These are phyloP conservation scores for Saussurea involucrata DNA, from an alignment of 129 eudicot genomes.

Conservation along the genomic window DNA sequence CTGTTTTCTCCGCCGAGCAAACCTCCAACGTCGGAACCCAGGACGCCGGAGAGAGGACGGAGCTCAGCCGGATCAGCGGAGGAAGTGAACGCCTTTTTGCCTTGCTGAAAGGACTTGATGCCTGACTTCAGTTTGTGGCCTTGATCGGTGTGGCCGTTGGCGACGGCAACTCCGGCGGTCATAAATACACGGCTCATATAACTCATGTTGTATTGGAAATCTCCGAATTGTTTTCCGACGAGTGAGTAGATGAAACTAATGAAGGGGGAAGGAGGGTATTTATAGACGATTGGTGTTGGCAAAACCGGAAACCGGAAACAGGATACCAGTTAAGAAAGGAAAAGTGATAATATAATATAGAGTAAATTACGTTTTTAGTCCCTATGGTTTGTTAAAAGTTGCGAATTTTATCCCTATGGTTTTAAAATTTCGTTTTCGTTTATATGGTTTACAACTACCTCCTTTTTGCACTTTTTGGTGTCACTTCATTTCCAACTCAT, in stretches of 20 bases:
- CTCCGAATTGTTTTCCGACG: not conserved
- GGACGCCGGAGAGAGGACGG: constrained; percentile 33
- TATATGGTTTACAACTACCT: no score
- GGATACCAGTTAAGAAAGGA: not conserved
- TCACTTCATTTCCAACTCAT: no score
- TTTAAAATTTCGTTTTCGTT: no score
- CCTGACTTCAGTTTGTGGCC: constrained; percentile 45
- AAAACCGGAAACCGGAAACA: constrained; percentile 12
- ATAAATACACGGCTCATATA: constrained; percentile 38
- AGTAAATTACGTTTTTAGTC: no score
- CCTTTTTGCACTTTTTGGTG: no score
- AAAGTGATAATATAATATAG: not conserved
- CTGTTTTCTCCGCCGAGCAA: constrained; percentile 25
- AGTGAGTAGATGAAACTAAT: not conserved
- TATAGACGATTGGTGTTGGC: not conserved
- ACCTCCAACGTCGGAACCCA: constrained; percentile 31
- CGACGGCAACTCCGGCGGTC: constrained; percentile 44
- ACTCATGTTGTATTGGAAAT: constrained; percentile 15
- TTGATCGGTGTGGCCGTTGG: constrained; percentile 49
- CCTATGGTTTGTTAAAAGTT: no score
- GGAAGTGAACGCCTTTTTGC: constrained; percentile 34
- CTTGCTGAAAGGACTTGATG: constrained; percentile 35
- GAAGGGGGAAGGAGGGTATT: not conserved
- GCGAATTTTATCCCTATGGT: no score
- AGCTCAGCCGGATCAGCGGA: constrained; percentile 33